Percentiles rank a stretch among this genome's conserved stretches.
Evolutionary conservation across 2,329 filamentous ascomycete genomes (phyloP).

Genomic region (Dactylella cylindrospora): DNA sequence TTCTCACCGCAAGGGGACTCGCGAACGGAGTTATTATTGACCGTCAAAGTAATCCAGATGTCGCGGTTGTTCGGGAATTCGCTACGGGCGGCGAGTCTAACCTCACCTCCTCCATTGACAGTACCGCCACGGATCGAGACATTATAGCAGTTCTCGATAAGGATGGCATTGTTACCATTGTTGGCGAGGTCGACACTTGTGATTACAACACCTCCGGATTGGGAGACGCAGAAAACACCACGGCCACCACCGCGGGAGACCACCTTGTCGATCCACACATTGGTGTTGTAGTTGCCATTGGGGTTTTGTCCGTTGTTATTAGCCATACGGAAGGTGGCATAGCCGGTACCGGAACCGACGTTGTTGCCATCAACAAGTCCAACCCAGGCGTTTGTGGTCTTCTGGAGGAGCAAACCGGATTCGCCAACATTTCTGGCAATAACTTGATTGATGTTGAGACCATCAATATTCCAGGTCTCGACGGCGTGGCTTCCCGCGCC

Average conservation of each 20-base stretch:
- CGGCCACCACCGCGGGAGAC: constrained; percentile 61
- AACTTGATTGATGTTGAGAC: constrained; percentile 58
- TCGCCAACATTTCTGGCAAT: constrained; percentile 61
- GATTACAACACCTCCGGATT: constrained; percentile 60
- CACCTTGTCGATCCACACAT: constrained; percentile 59
- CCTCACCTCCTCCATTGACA: constrained; percentile 61
- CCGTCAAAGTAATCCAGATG: constrained; percentile 57
- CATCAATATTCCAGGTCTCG: constrained; percentile 63
- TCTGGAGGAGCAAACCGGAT: constrained; percentile 61
- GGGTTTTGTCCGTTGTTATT: constrained; percentile 59
- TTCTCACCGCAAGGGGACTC: constrained; percentile 62
- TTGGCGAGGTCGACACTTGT: constrained; percentile 56
- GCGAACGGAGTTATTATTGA: constrained; percentile 58
- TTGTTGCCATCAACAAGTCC: constrained; percentile 62
- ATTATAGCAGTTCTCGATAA: constrained; percentile 65
- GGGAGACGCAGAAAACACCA: constrained; percentile 62
- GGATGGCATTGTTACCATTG: constrained; percentile 61
- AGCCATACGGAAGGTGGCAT: constrained; percentile 61
- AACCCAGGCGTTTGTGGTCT: constrained; percentile 58
- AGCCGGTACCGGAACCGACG: constrained; percentile 58
- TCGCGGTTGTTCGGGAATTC: constrained; percentile 61
- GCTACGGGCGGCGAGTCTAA: constrained; percentile 58
- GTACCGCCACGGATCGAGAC: constrained; percentile 58
- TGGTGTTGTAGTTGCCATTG: constrained; percentile 58
- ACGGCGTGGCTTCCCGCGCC: constrained; percentile 61